Conservation (phyloP, 2,329 filamentous ascomycete genomes). For the Fusarium domesticum region DNA sequence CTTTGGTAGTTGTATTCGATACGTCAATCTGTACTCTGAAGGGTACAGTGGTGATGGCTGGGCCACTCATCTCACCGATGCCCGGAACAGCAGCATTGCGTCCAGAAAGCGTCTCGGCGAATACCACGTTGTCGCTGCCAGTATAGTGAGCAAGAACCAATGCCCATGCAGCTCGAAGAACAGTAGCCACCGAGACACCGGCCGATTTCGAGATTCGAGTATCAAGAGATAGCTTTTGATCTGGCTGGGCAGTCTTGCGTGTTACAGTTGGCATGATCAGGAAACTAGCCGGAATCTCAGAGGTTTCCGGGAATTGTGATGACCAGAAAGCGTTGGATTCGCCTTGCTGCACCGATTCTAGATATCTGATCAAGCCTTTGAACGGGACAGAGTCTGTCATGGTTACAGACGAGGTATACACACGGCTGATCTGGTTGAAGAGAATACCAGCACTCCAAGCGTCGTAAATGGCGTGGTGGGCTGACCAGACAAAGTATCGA, state of each 20-base stretch:
- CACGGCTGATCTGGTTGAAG: no score
- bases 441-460: constrained; percentile 15
- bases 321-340: no score
- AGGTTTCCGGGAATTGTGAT: no score
- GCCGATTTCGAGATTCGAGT: not conserved
- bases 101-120: not conserved
- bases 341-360: no score
- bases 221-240: no score
- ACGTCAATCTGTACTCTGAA: not conserved
- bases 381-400: no score
- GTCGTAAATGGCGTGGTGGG: constrained; percentile 23
- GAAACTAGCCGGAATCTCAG: no score
- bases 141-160: not conserved
- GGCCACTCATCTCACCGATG: not conserved
- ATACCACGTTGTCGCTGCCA: not conserved
- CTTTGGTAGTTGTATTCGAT: not conserved
- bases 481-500: constrained; percentile 16
- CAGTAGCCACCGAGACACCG: not conserved
- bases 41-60: not conserved
- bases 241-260: no score
- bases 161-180: not conserved
- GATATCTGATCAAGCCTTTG: no score
- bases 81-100: not conserved
- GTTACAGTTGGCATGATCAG: no score
- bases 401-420: no score